Conservation (phyloP, 2,329 filamentous ascomycete genomes). For the Curvularia lunata region DNA sequence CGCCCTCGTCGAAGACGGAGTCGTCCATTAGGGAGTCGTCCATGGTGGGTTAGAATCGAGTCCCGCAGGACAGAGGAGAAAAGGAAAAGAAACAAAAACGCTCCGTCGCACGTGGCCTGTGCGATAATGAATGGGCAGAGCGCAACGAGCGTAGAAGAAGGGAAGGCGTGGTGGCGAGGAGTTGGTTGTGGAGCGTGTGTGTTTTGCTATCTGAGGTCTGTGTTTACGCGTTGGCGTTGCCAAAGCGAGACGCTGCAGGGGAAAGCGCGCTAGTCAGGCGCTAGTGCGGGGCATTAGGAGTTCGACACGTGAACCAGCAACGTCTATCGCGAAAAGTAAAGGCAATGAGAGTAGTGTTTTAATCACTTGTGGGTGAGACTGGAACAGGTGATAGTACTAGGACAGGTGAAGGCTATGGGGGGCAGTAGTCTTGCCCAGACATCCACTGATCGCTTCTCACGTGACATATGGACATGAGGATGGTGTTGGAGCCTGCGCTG, state of each 20-base stretch:
- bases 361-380: background rate
- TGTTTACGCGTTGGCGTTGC: constrained; percentile 22
- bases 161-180: constrained; percentile 13
- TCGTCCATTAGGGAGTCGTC: constrained; percentile 52
- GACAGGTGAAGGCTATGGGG: too few relatives aligned
- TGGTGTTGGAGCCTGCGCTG: background rate
- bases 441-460: background rate
- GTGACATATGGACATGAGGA: background rate
- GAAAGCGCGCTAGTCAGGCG: constrained; percentile 10
- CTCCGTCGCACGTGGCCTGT: constrained; percentile 1
- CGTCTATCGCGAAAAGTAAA: background rate
- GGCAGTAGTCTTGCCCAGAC: background rate
- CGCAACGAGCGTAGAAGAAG: constrained; percentile 14
- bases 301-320: constrained; percentile 1
- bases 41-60: constrained; percentile 43
- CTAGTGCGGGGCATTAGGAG: constrained; percentile 13
- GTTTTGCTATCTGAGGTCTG: constrained; percentile 18
- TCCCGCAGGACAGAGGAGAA: constrained; percentile 35
- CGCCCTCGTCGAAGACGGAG: constrained; percentile 53
- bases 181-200: constrained; percentile 12
- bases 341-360: background rate
- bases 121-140: constrained; percentile 6
- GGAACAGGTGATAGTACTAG: background rate
- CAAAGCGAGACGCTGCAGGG: constrained; percentile 21
- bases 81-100: constrained; percentile 15